Evolutionary conservation across 2,329 filamentous ascomycete genomes (phyloP).

Genomic region (Blastomyces gilchristii): DNA sequence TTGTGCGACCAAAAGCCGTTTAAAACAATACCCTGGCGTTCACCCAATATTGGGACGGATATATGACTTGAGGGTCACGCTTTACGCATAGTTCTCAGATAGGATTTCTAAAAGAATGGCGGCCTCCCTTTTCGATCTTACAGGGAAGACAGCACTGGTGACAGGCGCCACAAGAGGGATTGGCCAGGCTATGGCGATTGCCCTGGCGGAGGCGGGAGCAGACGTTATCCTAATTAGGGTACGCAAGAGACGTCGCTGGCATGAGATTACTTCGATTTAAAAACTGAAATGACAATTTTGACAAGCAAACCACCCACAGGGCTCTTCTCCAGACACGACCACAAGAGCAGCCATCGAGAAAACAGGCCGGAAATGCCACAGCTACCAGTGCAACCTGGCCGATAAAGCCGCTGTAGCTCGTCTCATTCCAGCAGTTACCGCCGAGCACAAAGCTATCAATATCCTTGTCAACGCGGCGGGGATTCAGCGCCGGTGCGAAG

Average conservation of each 20-base stretch:
- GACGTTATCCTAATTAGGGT: conserved; percentile 21
- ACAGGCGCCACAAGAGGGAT: conserved; percentile 26
- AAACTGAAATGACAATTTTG: not conserved
- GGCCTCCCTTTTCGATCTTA: conserved; percentile 10
- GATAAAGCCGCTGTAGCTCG: conserved; percentile 32
- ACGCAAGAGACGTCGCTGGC: not conserved
- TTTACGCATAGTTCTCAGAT: not conserved
- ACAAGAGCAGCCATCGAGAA: conserved; percentile 34
- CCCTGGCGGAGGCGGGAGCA: conserved; percentile 26
- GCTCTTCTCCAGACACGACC: conserved; percentile 29
- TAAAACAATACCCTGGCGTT: no score
- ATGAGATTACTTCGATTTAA: not conserved
- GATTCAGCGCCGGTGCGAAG: conserved; percentile 68
- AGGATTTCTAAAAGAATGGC: conserved; percentile 3
- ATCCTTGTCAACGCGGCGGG: conserved; percentile 80
- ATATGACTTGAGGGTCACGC: not conserved
- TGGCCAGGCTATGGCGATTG: conserved; percentile 24
- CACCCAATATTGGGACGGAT: not conserved
- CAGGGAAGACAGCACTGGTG: conserved; percentile 23
- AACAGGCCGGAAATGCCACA: conserved; percentile 33
- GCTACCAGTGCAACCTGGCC: conserved; percentile 36
- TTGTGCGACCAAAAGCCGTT: no score
- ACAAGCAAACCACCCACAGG: conserved; percentile 1
- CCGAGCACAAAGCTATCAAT: conserved; percentile 45
- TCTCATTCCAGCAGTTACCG: conserved; percentile 31